These are phyloP conservation scores for Ceratocystis cacaofunesta DNA, from an alignment of 2,329 filamentous ascomycete genomes.

Conservation along the genomic window DNA sequence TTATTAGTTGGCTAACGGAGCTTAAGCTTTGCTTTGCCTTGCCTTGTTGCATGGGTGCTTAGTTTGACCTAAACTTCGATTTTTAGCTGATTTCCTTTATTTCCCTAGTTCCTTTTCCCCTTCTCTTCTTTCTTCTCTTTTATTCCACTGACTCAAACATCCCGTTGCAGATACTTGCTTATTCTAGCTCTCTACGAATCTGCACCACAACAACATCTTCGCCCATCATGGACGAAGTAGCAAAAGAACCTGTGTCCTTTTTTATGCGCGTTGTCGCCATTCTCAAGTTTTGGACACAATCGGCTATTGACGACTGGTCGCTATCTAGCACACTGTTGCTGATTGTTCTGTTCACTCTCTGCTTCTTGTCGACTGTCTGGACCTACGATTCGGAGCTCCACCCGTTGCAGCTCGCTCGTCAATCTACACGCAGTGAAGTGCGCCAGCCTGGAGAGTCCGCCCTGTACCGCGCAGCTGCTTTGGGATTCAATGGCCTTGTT, in stretches of 20 bases:
- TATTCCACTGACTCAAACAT: background rate
- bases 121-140: background rate
- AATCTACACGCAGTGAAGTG: constrained; percentile 63
- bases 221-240: background rate
- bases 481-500: constrained; percentile 70
- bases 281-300: constrained; percentile 56
- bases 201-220: background rate
- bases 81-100: background rate
- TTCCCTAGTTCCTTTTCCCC: background rate
- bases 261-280: constrained; percentile 36
- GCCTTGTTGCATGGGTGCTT: background rate
- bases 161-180: background rate
- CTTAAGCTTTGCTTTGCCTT: background rate
- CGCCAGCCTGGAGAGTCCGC: constrained; percentile 75
- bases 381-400: constrained; percentile 77
- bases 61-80: background rate
- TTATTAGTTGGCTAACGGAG: background rate
- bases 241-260: constrained; percentile 8
- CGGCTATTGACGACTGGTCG: constrained; percentile 44
- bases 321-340: constrained; percentile 33
- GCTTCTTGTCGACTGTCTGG: constrained; percentile 56
- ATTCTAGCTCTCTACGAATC: background rate
- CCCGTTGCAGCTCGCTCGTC: constrained; percentile 75
- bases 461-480: constrained; percentile 69
- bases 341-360: constrained; percentile 47